Conservation (phyloP, 495 filamentous ascomycete species). For the Aspergillus asperescens region DNA sequence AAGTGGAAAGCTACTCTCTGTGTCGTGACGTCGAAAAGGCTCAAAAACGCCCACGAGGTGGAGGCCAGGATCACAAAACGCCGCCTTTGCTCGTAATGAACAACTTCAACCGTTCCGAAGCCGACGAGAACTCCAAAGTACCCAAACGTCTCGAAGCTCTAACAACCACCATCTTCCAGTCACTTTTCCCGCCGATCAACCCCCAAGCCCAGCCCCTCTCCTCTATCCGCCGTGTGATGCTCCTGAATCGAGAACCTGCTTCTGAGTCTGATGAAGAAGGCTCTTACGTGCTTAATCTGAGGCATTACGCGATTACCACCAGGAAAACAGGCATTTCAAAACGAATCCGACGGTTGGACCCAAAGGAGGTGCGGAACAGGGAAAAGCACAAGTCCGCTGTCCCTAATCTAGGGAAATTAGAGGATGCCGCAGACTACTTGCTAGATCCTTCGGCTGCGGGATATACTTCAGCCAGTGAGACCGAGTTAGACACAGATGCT, state of each 20-base stretch:
- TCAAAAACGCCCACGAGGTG: conserved; percentile 72
- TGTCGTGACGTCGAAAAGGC: conserved; percentile 82
- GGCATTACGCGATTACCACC: conserved; percentile 93
- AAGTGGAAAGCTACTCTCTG: conserved; percentile 93
- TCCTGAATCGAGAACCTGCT: conserved; percentile 72
- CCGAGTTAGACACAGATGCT: conserved; percentile 88
- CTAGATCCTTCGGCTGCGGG: conserved; percentile 79
- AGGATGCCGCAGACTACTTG: conserved; percentile 94
- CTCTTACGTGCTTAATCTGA: conserved; percentile 79
- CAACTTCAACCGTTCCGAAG: conserved; percentile 71
- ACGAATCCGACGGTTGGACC: conserved; percentile 74
- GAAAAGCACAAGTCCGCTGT: conserved; percentile 62
- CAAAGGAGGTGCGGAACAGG: conserved; percentile 67
- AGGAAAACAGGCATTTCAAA: conserved; percentile 78
- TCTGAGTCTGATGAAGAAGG: conserved; percentile 49
- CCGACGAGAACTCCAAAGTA: conserved; percentile 53
- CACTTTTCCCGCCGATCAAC: conserved; percentile 92
- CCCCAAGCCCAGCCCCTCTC: conserved; percentile 82
- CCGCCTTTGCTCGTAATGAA: conserved; percentile 96
- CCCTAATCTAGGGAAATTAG: conserved; percentile 83
- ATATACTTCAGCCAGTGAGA: conserved; percentile 88
- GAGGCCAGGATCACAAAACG: conserved; percentile 74
- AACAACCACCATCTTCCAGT: conserved; percentile 93
- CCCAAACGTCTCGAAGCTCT: conserved; percentile 86
- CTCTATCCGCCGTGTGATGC: conserved; percentile 81